Evolutionary conservation across 2,329 filamentous ascomycete genomes (phyloP).

Genomic region (Calonectria pseudoturangicola): DNA sequence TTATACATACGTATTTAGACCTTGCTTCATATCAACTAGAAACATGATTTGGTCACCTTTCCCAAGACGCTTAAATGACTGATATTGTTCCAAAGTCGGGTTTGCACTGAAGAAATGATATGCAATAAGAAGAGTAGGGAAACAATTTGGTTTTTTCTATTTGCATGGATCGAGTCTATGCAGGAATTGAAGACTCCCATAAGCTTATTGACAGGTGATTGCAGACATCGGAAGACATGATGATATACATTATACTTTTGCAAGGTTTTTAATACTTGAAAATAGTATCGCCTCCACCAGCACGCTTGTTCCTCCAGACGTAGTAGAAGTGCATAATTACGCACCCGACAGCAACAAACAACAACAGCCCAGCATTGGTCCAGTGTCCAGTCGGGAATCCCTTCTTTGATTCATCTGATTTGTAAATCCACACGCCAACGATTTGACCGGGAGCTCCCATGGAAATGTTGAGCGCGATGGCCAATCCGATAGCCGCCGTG

Average conservation of each 20-base stretch:
- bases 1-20: not conserved
- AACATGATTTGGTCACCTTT: not conserved
- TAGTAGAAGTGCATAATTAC: slow-evolving; percentile 73
- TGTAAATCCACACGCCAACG: slow-evolving; percentile 83
- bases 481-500: slow-evolving; percentile 77
- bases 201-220: not conserved
- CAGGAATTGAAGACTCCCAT: not conserved
- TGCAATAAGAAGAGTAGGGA: not conserved
- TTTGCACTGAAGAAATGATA: no score
- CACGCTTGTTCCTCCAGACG: slow-evolving; percentile 62
- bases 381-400: slow-evolving; percentile 83
- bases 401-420: slow-evolving; percentile 72
- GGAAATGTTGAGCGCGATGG: slow-evolving; percentile 80
- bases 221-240: not conserved
- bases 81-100: not conserved
- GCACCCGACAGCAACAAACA: slow-evolving; percentile 74
- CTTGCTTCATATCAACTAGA: not conserved
- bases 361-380: slow-evolving; percentile 75
- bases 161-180: not conserved
- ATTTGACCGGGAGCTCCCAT: slow-evolving; percentile 81
- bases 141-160: not conserved
- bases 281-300: slow-evolving; percentile 37
- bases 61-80: not conserved
- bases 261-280: slow-evolving; percentile 48
- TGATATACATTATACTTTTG: not conserved